Conservation (phyloP, 139 green algal genomes). For the Chlorella sp. region DNA sequence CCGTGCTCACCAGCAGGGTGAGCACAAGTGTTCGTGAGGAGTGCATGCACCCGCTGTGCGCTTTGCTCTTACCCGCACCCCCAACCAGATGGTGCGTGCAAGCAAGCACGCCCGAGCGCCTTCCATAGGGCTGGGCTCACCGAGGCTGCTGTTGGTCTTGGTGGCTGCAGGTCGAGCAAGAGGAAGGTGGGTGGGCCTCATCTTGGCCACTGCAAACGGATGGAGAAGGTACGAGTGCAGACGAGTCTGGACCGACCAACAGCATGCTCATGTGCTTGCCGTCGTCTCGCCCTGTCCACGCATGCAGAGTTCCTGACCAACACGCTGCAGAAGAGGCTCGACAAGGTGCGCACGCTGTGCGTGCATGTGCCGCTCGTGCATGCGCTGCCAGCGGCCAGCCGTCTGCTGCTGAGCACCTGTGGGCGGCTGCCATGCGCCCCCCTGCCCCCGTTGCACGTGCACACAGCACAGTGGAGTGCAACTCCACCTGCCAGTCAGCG, state of each 20-base stretch:
- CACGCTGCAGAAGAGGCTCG: constrained; percentile 66
- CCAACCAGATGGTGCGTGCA: background rate
- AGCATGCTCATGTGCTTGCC: background rate
- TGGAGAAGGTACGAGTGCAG: background rate
- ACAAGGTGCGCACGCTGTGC: constrained; percentile 46
- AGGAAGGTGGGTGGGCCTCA: background rate
- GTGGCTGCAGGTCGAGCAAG: background rate
- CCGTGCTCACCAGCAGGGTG: constrained; percentile 57
- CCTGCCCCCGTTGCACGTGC: background rate
- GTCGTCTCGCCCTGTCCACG: background rate
- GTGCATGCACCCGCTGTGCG: background rate
- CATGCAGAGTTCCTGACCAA: constrained; percentile 77
- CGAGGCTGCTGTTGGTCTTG: background rate
- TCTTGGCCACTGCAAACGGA: background rate
- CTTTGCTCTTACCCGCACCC: background rate
- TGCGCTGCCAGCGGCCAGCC: background rate
- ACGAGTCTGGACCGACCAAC: background rate
- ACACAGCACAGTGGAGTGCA: background rate
- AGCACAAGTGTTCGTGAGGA: background rate
- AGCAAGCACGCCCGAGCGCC: background rate
- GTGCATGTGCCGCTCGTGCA: no score
- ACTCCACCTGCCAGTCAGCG: background rate
- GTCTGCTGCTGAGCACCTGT: background rate
- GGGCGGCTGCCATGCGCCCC: background rate
- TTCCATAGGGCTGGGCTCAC: background rate